Base-by-base conservation (phyloP, 352 stramenopile species). In the Pythium insidiosum region DNA sequence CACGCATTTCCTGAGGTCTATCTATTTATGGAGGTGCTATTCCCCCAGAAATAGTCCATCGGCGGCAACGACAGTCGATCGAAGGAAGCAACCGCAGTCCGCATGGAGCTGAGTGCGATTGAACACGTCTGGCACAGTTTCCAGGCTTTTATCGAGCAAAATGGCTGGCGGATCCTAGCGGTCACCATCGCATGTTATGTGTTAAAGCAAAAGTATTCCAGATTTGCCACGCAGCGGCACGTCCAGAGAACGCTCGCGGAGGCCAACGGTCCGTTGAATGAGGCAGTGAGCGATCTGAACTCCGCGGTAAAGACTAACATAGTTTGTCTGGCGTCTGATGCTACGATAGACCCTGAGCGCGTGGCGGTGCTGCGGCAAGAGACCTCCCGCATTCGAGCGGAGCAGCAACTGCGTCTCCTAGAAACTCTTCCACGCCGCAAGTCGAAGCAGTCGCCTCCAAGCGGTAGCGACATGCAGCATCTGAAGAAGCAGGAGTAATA, bases 111-210 rank as follows among this genome's bases (percentile, higher is more conserved):
- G 22, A 20, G 42, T 41, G 44, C 15, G 39, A 53, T 50, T 25
- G 46, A 55, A 25, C 19, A 16, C 4, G 35, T 26, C 16, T 60
- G 52, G 46, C 30, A 25, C 44, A 31, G 38, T 40, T 26, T 42
- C 16, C 28, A 39, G 50, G 29, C 5, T 15, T 18, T 56, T 37
- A 41, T 88, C 4, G 75, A 85, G 56, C 39, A 46, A 2, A 53
- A 85, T 42, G 75, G 72, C 22, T 85, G 70, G 72, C 66, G 61
- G 48, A 42, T 85, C 36, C 55, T 88, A 21, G 38, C 49, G 33
- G 37, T 38, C 1, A 25, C 51, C 6, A 37, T 72, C 16, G 37
- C 74, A 12, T 31, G 70, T 9, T 56, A 64, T 41, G 23, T 68
- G 21, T 39, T 31, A 5, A 50, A 56, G 6, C 30, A 50, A 22